Evolutionary conservation across 345 rosid species (phyloP).

Genomic region (Tarenaya hassleriana): DNA sequence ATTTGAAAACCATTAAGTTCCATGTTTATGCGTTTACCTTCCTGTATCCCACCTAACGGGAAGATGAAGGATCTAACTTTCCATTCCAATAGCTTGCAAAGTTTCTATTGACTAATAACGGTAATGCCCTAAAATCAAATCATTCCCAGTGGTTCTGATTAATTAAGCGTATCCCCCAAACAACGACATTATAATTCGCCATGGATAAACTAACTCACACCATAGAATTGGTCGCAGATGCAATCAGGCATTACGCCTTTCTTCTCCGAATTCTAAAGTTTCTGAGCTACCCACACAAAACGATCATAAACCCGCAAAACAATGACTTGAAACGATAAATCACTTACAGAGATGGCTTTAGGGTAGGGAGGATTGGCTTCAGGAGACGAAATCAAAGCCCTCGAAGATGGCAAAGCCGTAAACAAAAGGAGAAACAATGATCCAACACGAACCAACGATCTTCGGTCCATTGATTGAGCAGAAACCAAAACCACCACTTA

Average conservation of each 20-base stretch:
- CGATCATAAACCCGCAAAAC: background rate
- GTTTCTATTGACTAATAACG: background rate
- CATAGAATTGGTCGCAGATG: background rate
- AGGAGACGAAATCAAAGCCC: constrained; percentile 39
- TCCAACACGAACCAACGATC: constrained; percentile 14
- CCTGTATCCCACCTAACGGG: no score
- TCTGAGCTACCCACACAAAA: no score
- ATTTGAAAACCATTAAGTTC: background rate
- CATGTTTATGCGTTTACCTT: no score
- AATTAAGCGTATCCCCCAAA: background rate
- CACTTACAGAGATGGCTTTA: constrained; percentile 68
- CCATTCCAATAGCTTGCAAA: background rate
- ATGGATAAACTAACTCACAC: no score
- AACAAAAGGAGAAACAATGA: constrained; percentile 34
- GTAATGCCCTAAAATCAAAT: background rate
- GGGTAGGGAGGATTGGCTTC: constrained; percentile 42
- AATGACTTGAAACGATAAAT: background rate
- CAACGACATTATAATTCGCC: background rate
- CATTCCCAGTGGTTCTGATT: background rate
- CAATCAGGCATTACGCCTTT: background rate
- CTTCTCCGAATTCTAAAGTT: background rate
- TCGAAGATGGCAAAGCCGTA: constrained; percentile 28
- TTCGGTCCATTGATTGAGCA: constrained; percentile 17
- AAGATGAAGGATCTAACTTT: background rate
- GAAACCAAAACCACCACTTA: background rate